A percentile compares a stretch with the other conserved stretches of the same genome.
phyloP scores from a whole-genome alignment of 2,329 filamentous ascomycete species.

The Neofusicoccum ribis region DNA sequence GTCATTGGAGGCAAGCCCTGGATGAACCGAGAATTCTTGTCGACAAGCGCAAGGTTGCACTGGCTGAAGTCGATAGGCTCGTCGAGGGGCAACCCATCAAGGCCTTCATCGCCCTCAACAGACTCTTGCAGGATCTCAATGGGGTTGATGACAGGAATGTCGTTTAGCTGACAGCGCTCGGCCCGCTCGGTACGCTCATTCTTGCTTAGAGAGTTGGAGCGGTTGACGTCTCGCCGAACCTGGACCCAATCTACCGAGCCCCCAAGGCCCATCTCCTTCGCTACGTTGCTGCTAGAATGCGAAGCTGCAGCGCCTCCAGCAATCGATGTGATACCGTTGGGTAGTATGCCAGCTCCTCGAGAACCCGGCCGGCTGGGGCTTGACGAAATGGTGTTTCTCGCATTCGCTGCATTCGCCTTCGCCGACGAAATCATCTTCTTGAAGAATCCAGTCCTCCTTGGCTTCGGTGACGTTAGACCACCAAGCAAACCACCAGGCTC shows the following conservation, averaged over 20 bases:
- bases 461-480: slow-evolving; percentile 74
- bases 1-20: slow-evolving; percentile 78
- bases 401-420: slow-evolving; percentile 89
- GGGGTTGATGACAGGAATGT: slow-evolving; percentile 82
- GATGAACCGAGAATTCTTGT: slow-evolving; percentile 93
- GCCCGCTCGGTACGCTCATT: slow-evolving; percentile 82
- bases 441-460: slow-evolving; percentile 82
- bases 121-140: slow-evolving; percentile 85
- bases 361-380: slow-evolving; percentile 44
- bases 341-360: slow-evolving; percentile 37
- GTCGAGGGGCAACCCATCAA: slow-evolving; percentile 78
- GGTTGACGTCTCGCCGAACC: slow-evolving; percentile 90
- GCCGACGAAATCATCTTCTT: slow-evolving; percentile 93
- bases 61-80: slow-evolving; percentile 79
- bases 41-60: slow-evolving; percentile 81
- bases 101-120: slow-evolving; percentile 85
- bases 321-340: slow-evolving; percentile 55
- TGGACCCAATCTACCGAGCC: slow-evolving; percentile 88
- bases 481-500: slow-evolving; percentile 72
- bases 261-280: slow-evolving; percentile 65
- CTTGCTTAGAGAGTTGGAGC: slow-evolving; percentile 87
- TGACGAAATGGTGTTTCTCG: slow-evolving; percentile 76
- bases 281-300: slow-evolving; percentile 37
- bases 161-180: slow-evolving; percentile 92
- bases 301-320: slow-evolving; percentile 47